A percentile compares a stretch with the other conserved stretches of the same genome.
Evolutionary conservation across 1,284 basidiomycete species (phyloP).

Genomic region (Porodaedalea pini): DNA sequence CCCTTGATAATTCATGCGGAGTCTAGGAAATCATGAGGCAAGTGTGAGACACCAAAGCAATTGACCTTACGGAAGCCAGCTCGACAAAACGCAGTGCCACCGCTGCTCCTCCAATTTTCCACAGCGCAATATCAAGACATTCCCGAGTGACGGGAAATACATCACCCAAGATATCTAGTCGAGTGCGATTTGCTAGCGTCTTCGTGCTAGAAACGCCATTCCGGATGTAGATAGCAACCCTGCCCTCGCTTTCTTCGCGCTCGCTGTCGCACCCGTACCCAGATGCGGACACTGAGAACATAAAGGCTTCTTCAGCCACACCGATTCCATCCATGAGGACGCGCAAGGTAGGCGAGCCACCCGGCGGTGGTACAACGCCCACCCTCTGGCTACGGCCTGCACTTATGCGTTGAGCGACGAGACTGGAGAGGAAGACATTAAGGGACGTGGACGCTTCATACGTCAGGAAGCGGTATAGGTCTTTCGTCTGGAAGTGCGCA

Average conservation of each 20-base stretch:
- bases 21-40: conserved; percentile 40
- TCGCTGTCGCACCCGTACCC: conserved; percentile 24
- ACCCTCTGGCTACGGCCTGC: conserved; percentile 14
- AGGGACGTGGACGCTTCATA: conserved; percentile 76
- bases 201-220: conserved; percentile 5
- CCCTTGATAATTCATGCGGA: conserved; percentile 67
- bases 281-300: conserved; percentile 49
- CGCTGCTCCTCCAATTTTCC: conserved; percentile 81
- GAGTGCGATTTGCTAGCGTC: not conserved
- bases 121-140: conserved; percentile 74
- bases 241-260: not conserved
- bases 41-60: not conserved
- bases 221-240: not conserved
- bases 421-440: conserved; percentile 56
- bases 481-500: conserved; percentile 62
- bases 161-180: conserved; percentile 40
- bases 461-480: conserved; percentile 66
- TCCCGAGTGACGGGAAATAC: conserved; percentile 57
- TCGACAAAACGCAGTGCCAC: conserved; percentile 76
- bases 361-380: conserved; percentile 28
- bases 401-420: conserved; percentile 26
- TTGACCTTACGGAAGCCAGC: conserved; percentile 57
- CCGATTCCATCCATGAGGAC: conserved; percentile 52
- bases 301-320: conserved; percentile 42
- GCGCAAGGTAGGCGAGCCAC: conserved; percentile 41